Evolutionary conservation across 2,329 filamentous ascomycete species (phyloP).

Genomic region (Fusarium sp.): DNA sequence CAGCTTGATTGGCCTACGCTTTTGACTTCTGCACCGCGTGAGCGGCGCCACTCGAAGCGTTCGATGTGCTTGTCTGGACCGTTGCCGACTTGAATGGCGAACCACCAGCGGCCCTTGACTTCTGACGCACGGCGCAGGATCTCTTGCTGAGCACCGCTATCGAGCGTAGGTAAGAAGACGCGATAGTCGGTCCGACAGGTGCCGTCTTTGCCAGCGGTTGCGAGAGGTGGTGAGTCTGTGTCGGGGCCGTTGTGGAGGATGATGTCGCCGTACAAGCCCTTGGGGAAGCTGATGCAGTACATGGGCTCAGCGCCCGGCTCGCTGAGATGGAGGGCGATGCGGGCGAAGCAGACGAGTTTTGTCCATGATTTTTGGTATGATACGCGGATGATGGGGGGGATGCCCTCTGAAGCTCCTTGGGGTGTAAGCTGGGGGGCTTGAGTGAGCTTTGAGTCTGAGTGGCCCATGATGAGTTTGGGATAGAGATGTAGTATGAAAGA

Average conservation of each 20-base stretch:
- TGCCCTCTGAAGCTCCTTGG: constrained; percentile 6
- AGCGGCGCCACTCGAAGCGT: constrained; percentile 42
- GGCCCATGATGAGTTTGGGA: constrained; percentile 18
- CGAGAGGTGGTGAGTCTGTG: constrained; percentile 15
- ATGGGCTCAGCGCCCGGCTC: constrained; percentile 26
- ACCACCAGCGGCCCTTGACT: constrained; percentile 34
- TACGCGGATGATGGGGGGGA: constrained; percentile 26
- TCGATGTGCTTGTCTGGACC: constrained; percentile 22
- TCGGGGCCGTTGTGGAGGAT: constrained; percentile 32
- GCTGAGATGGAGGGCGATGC: constrained; percentile 16
- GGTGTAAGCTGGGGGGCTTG: constrained; percentile 13
- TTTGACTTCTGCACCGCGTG: constrained; percentile 35
- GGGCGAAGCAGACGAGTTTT: constrained; percentile 9
- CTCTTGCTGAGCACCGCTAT: too few species aligned
- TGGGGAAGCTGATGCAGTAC: constrained; percentile 25
- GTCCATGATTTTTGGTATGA: constrained; percentile 26
- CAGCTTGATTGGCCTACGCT: constrained; percentile 30
- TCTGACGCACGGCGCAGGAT: constrained; percentile 23
- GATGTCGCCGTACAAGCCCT: constrained; percentile 31
- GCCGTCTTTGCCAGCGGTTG: constrained; percentile 5
- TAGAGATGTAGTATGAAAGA: not conserved
- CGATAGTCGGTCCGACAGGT: constrained; percentile 19
- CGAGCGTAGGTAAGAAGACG: too few species aligned
- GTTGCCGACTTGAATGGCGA: constrained; percentile 34
- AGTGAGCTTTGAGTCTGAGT: constrained; percentile 31